Conservation (phyloP, 2,329 filamentous ascomycete species). For the Exophiala sideris region DNA sequence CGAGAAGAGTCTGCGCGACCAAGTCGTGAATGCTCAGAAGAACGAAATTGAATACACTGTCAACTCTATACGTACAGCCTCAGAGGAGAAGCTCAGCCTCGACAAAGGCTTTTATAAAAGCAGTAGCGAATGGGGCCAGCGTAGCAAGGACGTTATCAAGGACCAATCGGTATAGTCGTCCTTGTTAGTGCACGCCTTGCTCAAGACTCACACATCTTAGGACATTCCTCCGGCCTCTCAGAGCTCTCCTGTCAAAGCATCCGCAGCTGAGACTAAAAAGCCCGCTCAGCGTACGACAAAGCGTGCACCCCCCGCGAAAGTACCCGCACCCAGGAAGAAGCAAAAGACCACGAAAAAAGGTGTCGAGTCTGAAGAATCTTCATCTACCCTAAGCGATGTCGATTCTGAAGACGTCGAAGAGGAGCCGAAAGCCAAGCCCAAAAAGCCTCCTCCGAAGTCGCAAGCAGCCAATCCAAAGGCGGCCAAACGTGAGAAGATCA, state of each 20-base stretch:
- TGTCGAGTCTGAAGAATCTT: conserved; percentile 20
- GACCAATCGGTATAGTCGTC: conserved; percentile 47
- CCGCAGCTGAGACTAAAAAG: conserved; percentile 4
- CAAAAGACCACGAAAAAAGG: conserved; percentile 16
- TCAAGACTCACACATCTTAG: conserved; percentile 26
- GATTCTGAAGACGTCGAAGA: conserved; percentile 14
- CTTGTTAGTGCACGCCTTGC: neutral
- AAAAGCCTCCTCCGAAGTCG: conserved; percentile 3
- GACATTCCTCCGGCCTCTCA: conserved; percentile 33
- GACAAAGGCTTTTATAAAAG: conserved; percentile 55
- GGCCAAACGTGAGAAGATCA: conserved; percentile 21
- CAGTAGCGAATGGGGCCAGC: conserved; percentile 52
- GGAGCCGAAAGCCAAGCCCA: conserved; percentile 9
- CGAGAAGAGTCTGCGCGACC: conserved; percentile 39
- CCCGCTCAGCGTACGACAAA: conserved; percentile 12
- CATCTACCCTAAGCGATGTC: conserved; percentile 15
- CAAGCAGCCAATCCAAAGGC: conserved; percentile 20
- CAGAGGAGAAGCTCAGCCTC: conserved; percentile 52
- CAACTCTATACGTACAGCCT: conserved; percentile 53
- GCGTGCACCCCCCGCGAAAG: conserved; percentile 14
- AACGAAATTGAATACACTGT: conserved; percentile 53
- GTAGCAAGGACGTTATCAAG: conserved; percentile 53
- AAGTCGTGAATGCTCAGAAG: conserved; percentile 35
- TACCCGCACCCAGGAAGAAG: conserved; percentile 17
- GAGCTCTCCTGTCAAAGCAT: conserved; percentile 7